Evolutionary conservation across 2,329 filamentous ascomycete species (phyloP).

Genomic region (Cyanodermella asteris): DNA sequence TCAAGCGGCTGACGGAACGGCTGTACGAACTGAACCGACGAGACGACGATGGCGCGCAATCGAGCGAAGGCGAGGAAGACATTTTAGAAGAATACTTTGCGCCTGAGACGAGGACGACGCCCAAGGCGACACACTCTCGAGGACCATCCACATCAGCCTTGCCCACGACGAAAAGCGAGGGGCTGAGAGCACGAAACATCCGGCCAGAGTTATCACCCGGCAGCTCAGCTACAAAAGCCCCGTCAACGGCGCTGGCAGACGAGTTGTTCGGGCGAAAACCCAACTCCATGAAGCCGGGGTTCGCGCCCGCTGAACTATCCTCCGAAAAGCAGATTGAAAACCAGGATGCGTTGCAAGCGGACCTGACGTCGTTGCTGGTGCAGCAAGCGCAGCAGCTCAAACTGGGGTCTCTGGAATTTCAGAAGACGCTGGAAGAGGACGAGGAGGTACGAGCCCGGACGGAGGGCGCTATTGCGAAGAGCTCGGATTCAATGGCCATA

Average conservation of each 20-base stretch:
- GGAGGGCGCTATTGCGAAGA: slow-evolving; percentile 54
- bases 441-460: slow-evolving; percentile 52
- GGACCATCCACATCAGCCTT: not conserved
- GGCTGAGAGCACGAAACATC: not conserved
- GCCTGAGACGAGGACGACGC: too few species aligned
- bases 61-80: slow-evolving; percentile 21
- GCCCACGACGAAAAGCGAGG: not conserved
- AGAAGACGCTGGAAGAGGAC: slow-evolving; percentile 47
- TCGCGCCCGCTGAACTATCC: slow-evolving; percentile 19
- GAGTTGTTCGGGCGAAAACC: slow-evolving; percentile 6
- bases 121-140: not conserved
- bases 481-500: slow-evolving; percentile 50
- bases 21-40: slow-evolving; percentile 44
- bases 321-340: slow-evolving; percentile 54
- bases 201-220: slow-evolving; percentile 4
- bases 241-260: slow-evolving; percentile 6
- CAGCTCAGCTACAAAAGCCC: slow-evolving; percentile 8
- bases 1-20: slow-evolving; percentile 44
- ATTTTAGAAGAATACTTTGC: slow-evolving; percentile 7
- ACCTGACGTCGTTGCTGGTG: slow-evolving; percentile 60
- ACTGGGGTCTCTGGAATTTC: slow-evolving; percentile 49
- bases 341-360: slow-evolving; percentile 63
- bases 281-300: slow-evolving; percentile 12
- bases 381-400: slow-evolving; percentile 61
- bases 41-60: slow-evolving; percentile 18